Conservation (phyloP, 2,329 filamentous ascomycete species). For the Fusarium dimerum region DNA sequence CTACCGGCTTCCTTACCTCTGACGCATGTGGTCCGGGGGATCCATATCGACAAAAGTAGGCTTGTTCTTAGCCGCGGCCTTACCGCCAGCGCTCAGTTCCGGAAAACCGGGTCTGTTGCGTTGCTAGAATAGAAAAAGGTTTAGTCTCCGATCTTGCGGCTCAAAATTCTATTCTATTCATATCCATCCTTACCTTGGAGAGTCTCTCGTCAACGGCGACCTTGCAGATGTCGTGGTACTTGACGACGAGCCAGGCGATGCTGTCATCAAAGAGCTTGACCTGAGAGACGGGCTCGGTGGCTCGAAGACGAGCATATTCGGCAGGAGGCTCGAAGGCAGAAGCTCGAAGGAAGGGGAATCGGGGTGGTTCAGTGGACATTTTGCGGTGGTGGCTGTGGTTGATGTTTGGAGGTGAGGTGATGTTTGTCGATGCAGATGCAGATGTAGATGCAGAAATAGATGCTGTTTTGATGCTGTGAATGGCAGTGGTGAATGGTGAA, state of each 20-base stretch:
- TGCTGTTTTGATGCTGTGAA: no score
- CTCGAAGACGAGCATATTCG: conserved; percentile 45
- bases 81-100: conserved; percentile 48
- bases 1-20: conserved; percentile 35
- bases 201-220: conserved; percentile 47
- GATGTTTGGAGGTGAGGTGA: no score
- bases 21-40: conserved; percentile 46
- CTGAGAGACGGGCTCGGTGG: conserved; percentile 44
- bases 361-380: conserved; percentile 9
- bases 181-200: conserved; percentile 40
- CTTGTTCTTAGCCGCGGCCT: conserved; percentile 47
- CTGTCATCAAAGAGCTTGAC: conserved; percentile 50
- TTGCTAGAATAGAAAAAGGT: conserved; percentile 27
- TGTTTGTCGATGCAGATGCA: no score
- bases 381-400: neutral
- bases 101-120: conserved; percentile 46
- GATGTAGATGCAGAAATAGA: no score
- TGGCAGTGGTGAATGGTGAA: no score
- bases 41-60: conserved; percentile 56
- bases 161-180: no score
- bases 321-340: conserved; percentile 39
- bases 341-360: conserved; percentile 22
- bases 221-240: conserved; percentile 47
- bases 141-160: no score
- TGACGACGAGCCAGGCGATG: conserved; percentile 48